Conservation (phyloP, 768 basidiomycete species). For the Russula abietina region DNA sequence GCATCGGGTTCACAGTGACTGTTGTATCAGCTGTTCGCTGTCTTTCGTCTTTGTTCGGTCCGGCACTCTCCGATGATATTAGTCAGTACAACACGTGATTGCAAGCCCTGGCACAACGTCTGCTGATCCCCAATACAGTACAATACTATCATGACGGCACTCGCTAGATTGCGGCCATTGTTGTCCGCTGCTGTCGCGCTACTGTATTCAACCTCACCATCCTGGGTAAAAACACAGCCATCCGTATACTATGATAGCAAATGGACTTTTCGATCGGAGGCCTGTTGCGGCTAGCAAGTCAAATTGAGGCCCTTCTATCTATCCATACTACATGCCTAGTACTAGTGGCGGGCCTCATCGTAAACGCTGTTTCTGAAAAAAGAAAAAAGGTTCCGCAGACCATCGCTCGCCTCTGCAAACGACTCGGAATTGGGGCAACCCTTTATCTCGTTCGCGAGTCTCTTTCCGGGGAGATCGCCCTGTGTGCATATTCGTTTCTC, state of each 20-base stretch:
- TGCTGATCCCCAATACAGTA: background rate
- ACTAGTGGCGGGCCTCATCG: too few relatives aligned
- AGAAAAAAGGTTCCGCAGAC: too few relatives aligned
- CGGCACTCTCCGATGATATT: background rate
- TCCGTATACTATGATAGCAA: too few relatives aligned
- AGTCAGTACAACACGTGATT: background rate
- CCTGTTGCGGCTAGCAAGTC: too few relatives aligned
- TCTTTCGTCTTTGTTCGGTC: background rate
- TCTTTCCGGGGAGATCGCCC: background rate
- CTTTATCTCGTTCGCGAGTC: background rate
- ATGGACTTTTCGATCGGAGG: too few relatives aligned
- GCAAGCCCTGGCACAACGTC: too few relatives aligned
- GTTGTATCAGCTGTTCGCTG: background rate
- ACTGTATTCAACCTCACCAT: too few relatives aligned
- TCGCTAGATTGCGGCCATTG: background rate
- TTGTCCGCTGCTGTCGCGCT: background rate
- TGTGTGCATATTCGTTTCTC: background rate
- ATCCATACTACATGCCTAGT: too few relatives aligned
- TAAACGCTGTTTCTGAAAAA: too few relatives aligned
- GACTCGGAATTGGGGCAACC: too few relatives aligned
- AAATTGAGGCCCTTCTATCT: too few relatives aligned
- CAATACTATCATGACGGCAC: background rate
- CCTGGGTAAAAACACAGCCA: too few relatives aligned
- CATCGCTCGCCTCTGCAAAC: background rate
- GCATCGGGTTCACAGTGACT: conserved; percentile 44